Percentiles rank a stretch among this genome's conserved stretches.
These are phyloP conservation scores for Trichoderma koningii DNA, from an alignment of 2,329 filamentous ascomycete genomes.

Conservation along the genomic window DNA sequence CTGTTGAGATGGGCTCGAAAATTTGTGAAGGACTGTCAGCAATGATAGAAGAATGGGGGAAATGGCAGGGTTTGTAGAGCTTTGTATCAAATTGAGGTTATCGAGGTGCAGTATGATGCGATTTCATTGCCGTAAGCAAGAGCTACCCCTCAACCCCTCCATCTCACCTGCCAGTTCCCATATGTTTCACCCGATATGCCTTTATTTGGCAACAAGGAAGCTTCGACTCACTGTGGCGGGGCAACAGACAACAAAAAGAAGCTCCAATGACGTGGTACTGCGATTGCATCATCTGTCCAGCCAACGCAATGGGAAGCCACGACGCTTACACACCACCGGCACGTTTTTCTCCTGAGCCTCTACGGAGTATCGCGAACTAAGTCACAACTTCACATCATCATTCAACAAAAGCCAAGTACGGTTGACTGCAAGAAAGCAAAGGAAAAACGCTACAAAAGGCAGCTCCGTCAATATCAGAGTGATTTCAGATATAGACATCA, in stretches of 20 bases:
- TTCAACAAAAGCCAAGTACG: no score
- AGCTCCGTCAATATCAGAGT: neutral
- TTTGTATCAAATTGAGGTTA: no score
- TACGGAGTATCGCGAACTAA: neutral
- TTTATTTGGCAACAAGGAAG: neutral
- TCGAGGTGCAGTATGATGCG: neutral
- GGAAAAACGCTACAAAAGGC: neutral
- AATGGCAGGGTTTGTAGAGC: constrained; percentile 20
- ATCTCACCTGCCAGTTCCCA: neutral
- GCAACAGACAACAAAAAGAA: neutral
- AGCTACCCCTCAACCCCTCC: constrained; percentile 13
- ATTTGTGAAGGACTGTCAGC: no score
- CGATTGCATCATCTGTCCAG: constrained; percentile 10
- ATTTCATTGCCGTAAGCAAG: neutral
- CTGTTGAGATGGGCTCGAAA: no score
- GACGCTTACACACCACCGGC: neutral
- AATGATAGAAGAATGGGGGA: constrained; percentile 21
- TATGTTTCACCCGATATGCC: no score
- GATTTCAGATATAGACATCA: neutral
- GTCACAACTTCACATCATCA: no score
- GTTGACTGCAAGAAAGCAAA: neutral
- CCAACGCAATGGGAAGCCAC: neutral
- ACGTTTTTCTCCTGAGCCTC: neutral
- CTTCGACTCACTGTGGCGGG: constrained; percentile 7
- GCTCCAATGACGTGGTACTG: constrained; percentile 17